Evolutionary conservation across 2,329 filamentous ascomycete genomes (phyloP).

Genomic region (Phaeoacremonium minimum): DNA sequence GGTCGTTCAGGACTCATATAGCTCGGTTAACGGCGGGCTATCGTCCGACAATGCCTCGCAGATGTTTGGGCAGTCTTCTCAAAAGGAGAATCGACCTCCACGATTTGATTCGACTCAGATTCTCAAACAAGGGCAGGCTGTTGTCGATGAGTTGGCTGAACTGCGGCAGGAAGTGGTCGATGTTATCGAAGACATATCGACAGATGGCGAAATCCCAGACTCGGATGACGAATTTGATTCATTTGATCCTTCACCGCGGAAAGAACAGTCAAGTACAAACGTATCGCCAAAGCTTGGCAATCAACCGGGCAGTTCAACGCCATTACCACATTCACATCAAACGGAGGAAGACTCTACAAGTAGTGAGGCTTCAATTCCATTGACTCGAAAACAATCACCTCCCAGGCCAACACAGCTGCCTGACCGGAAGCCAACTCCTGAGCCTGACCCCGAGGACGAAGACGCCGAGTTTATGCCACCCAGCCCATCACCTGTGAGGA

Average conservation of each 20-base stretch:
- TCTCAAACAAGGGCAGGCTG: too few species aligned
- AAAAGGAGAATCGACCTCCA: too few species aligned
- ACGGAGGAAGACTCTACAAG: conserved; percentile 2
- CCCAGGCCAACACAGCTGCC: too few species aligned
- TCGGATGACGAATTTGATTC: conserved; percentile 39
- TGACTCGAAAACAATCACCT: too few species aligned
- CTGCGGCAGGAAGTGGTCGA: too few species aligned
- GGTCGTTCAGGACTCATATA: conserved; percentile 43
- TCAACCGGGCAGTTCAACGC: conserved; percentile 12
- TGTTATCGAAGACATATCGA: too few species aligned
- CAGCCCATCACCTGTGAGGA: conserved; percentile 3
- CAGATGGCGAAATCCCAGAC: conserved; percentile 39
- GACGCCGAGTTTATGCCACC: conserved; percentile 9
- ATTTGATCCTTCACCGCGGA: conserved; percentile 19
- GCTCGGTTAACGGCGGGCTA: conserved; percentile 22
- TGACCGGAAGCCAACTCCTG: conserved; percentile 3
- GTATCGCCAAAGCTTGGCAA: too few species aligned
- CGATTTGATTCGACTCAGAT: too few species aligned
- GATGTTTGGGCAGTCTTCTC: too few species aligned
- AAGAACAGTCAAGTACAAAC: too few species aligned
- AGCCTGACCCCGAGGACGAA: conserved; percentile 4
- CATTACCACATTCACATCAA: conserved; percentile 14
- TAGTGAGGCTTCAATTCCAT: neutral
- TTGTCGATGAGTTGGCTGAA: too few species aligned
- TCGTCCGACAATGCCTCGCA: too few species aligned